Evolutionary conservation across 495 filamentous ascomycete species (phyloP), one percentile per base, ranked within the genome.

Genomic region (Lophium mytilinum): DNA sequence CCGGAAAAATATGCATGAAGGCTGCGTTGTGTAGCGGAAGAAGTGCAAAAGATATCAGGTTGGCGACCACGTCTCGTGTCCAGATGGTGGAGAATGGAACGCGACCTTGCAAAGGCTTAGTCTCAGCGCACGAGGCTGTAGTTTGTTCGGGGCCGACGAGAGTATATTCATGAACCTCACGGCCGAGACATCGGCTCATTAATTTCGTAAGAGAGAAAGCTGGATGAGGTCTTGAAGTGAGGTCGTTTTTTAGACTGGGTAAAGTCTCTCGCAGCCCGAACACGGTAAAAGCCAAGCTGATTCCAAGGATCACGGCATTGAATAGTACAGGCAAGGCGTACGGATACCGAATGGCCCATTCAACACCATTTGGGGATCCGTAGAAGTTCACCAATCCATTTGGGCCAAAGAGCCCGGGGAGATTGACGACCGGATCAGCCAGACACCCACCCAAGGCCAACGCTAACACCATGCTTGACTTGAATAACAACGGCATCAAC

Each of bases 391-490:
- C 87, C 80, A 56, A 74, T 69, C 60, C 60, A 18, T 41, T 36
- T 0, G 73, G 68, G 11, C 86, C 86, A 56, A 89, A 88, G 0
- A 88, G 37, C 35, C 71, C 68, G 1, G 85, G 80, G 50, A 83
- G 73, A 43, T 75, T 83, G 7, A 73, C 71, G 2, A 83, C 82
- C 1, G 92, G 92, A 55, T 86, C 81, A 7, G 89, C 87, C 53
- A 97, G 82, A 46, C 86, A 83, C 1, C 92, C 92, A 19, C 92
- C 92, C 66, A 96, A 86, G 1, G 84, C 56, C 1, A 92, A 89
- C 0, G 91, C 92, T 65, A 95, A 84, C 14, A 95, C 88, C 35
- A 80, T 85, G 0, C 90, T 89, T 39, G 90, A 78, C 14, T 83
- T 86, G 87, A 89, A 74, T 19, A 82, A 81, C 10, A 95, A 69